Evolutionary conservation across 257 asterid species (phyloP).

Genomic region (Mentha longifolia): DNA sequence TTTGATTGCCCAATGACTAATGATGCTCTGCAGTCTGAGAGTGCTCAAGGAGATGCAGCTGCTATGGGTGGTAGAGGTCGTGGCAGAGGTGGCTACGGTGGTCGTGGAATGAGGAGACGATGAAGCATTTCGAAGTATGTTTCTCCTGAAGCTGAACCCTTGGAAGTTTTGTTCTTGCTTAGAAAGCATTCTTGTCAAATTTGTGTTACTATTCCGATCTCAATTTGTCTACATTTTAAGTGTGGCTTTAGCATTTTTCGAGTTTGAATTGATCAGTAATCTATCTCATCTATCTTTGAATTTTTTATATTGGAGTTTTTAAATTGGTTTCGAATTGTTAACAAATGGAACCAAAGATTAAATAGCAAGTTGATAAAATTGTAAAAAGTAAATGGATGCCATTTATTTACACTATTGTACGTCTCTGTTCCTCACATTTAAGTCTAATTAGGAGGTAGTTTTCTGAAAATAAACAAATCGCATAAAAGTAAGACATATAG

Average conservation of each 20-base stretch:
- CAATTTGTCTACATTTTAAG: neutral
- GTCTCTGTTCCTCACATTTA: too few relatives aligned
- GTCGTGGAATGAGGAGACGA: conserved; percentile 92
- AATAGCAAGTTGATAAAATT: too few relatives aligned
- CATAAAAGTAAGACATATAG: too few relatives aligned
- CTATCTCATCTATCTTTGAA: neutral
- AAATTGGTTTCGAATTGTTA: neutral
- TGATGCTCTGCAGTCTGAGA: conserved; percentile 71
- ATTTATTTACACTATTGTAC: too few relatives aligned
- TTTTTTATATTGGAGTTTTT: neutral
- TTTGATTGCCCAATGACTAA: neutral
- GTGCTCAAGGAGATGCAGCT: conserved; percentile 99
- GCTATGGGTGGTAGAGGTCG: conserved; percentile 68
- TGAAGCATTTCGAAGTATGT: conserved; percentile 9
- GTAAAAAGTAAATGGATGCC: too few relatives aligned
- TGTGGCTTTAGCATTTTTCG: neutral
- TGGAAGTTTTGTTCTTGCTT: neutral
- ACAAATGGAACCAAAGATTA: neutral
- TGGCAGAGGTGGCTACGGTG: conserved; percentile 64
- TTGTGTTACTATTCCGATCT: conserved; percentile 9
- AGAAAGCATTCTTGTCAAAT: conserved; percentile 10
- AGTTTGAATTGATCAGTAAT: neutral
- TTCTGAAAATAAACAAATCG: too few relatives aligned
- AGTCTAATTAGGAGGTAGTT: too few relatives aligned
- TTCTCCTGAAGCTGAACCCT: neutral